These are phyloP conservation scores for Nigrospora oryzae DNA, from an alignment of 2,329 filamentous ascomycete genomes.

Conservation along the genomic window DNA sequence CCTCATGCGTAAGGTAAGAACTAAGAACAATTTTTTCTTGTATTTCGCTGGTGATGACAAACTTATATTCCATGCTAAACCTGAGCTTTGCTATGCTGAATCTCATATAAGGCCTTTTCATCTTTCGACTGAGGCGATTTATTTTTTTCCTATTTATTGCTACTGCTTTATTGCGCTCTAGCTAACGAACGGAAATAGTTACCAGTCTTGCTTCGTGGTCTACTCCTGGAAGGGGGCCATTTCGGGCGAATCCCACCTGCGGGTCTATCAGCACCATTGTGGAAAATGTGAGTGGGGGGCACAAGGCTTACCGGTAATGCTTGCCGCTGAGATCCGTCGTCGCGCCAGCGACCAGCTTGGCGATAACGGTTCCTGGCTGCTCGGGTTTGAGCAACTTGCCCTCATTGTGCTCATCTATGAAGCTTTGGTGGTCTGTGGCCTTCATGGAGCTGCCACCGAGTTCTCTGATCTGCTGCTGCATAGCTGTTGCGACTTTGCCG, in stretches of 20 bases:
- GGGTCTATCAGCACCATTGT: background rate
- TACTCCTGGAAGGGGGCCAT: constrained; percentile 41
- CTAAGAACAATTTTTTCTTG: constrained; percentile 9
- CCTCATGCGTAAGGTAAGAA: constrained; percentile 16
- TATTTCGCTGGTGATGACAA: constrained; percentile 52
- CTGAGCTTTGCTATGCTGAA: constrained; percentile 59
- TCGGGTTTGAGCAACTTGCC: constrained; percentile 73
- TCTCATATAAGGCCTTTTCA: constrained; percentile 64
- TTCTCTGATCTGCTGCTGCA: constrained; percentile 78
- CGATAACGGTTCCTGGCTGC: constrained; percentile 80
- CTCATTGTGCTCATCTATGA: constrained; percentile 59
- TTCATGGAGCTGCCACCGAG: constrained; percentile 40
- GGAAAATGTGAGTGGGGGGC: constrained; percentile 1
- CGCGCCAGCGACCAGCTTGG: constrained; percentile 61
- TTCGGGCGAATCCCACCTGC: constrained; percentile 45
- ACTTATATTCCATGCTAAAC: constrained; percentile 71
- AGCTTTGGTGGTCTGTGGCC: constrained; percentile 53
- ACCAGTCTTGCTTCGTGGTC: background rate
- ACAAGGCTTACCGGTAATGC: constrained; percentile 55
- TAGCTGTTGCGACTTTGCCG: constrained; percentile 79
- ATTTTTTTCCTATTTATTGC: constrained; percentile 18
- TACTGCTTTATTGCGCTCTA: constrained; percentile 9
- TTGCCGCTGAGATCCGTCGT: constrained; percentile 64
- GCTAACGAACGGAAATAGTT: constrained; percentile 6
- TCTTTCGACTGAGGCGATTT: constrained; percentile 66